phyloP scores from a whole-genome alignment of 345 rosid genomes.

The Lepidium africanum region DNA sequence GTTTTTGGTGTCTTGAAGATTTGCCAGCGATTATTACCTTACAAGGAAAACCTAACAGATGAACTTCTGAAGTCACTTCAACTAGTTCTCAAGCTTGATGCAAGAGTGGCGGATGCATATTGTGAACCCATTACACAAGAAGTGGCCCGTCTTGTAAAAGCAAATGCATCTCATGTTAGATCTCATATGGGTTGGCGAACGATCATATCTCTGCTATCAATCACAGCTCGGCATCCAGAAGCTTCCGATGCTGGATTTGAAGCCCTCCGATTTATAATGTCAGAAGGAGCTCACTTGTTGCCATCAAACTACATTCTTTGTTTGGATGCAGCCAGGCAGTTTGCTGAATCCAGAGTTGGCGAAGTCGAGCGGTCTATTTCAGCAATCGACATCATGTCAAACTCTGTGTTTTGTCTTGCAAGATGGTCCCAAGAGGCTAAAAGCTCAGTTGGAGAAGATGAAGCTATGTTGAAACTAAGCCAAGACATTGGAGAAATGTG shows the following conservation, averaged over 20 bases:
- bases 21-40: constrained; percentile 68
- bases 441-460: constrained; percentile 37
- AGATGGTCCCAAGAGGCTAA: constrained; percentile 62
- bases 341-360: constrained; percentile 67
- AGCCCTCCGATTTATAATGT: constrained; percentile 54
- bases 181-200: constrained; percentile 63
- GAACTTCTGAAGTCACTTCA: constrained; percentile 68
- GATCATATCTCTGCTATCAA: constrained; percentile 55
- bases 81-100: constrained; percentile 69
- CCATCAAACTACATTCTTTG: constrained; percentile 63
- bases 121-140: constrained; percentile 71
- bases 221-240: constrained; percentile 75
- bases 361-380: constrained; percentile 45
- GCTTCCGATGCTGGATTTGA: constrained; percentile 68
- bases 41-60: constrained; percentile 65
- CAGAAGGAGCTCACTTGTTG: constrained; percentile 50
- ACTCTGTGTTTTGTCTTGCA: constrained; percentile 55
- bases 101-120: constrained; percentile 70
- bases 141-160: constrained; percentile 61
- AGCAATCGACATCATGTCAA: constrained; percentile 60
- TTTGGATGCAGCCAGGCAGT: constrained; percentile 70
- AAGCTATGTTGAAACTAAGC: constrained; percentile 36
- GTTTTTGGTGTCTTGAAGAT: constrained; percentile 67
- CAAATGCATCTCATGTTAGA: constrained; percentile 62
- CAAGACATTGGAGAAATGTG: constrained; percentile 75